Evolutionary conservation across 2,329 filamentous ascomycete species (phyloP).

Genomic region (Sporothrix inflata): DNA sequence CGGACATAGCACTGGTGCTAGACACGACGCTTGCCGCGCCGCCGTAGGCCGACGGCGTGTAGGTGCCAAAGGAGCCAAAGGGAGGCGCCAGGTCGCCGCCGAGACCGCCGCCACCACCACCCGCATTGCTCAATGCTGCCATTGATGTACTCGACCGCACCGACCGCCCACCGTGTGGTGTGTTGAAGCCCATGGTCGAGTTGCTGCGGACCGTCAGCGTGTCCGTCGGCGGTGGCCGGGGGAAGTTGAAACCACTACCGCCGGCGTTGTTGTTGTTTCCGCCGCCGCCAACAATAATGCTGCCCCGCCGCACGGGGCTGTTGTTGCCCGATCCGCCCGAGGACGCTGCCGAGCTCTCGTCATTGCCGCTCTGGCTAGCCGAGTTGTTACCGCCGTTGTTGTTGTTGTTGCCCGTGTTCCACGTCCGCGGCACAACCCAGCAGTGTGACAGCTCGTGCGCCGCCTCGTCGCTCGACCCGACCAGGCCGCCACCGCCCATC

Average conservation of each 20-base stretch:
- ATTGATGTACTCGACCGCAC: slow-evolving; percentile 36
- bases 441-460: slow-evolving; percentile 57
- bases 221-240: slow-evolving; percentile 36
- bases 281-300: neutral
- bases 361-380: slow-evolving; percentile 35
- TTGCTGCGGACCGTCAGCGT: slow-evolving; percentile 34
- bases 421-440: slow-evolving; percentile 51
- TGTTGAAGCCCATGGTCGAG: slow-evolving; percentile 32
- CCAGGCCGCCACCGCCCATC: slow-evolving; percentile 41
- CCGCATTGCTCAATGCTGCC: slow-evolving; percentile 30
- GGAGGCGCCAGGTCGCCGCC: slow-evolving; percentile 1
- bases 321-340: slow-evolving; percentile 34
- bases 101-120: neutral
- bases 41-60: slow-evolving; percentile 28
- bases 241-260: slow-evolving; percentile 35
- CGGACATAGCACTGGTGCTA: slow-evolving; percentile 39
- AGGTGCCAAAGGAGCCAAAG: slow-evolving; percentile 32
- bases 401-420: slow-evolving; percentile 39
- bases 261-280: slow-evolving; percentile 11
- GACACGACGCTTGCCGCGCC: slow-evolving; percentile 36
- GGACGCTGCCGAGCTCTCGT: slow-evolving; percentile 15
- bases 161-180: slow-evolving; percentile 34
- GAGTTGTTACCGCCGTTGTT: slow-evolving; percentile 32
- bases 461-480: slow-evolving; percentile 42
- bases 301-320: slow-evolving; percentile 34